Base-by-base conservation (phyloP, 768 basidiomycete species). In the Punctularia strigosozonata region DNA sequence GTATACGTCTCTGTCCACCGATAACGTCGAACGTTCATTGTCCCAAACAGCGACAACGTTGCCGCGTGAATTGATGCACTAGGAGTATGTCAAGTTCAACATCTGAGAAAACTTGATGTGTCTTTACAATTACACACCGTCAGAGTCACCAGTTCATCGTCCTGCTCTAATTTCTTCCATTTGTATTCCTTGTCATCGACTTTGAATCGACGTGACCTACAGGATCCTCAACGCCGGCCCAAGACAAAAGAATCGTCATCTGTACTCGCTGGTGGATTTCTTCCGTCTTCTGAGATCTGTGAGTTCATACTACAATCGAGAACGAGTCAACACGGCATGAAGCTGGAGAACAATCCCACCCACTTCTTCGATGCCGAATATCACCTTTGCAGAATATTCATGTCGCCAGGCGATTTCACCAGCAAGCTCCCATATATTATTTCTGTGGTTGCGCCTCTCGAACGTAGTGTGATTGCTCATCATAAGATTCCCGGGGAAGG, bases 191-290 rank as follows among this genome's bases (percentile, higher is more conserved):
- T 49, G 25, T 64, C 64, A 4, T 51, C 54, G 10, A 54, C 69
- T 46, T 67, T 73, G 58, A 75, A 76, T 20, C 73, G 56, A 41
- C 74, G 67, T 8, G 74, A 75, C 41, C 74, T 73, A 34, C 22
- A 23, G 17, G 10, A 31, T 19, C 38, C n/a, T n/a, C n/a, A n/a
- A n/a, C n/a, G n/a, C n/a, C n/a, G n/a, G n/a, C n/a, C n/a, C n/a
- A n/a, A n/a, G n/a, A n/a, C n/a, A n/a, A n/a, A n/a, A n/a, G n/a
- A n/a, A n/a, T n/a, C n/a, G n/a, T n/a, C n/a, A 10, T 22, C 50
- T 65, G 46, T 42, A 74, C 75, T 64, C 61, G 66, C 75, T 72
- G 12, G 54, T 58, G 7, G 55, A 45, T 40, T 69, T 73, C 53
- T 75, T 75, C 23, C 48, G 43, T 46, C 54, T 69, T 31, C 75